Evolutionary conservation across 441 rosid genomes (phyloP), one percentile per base, ranked within the genome.

Genomic region (Populus hybrid): DNA sequence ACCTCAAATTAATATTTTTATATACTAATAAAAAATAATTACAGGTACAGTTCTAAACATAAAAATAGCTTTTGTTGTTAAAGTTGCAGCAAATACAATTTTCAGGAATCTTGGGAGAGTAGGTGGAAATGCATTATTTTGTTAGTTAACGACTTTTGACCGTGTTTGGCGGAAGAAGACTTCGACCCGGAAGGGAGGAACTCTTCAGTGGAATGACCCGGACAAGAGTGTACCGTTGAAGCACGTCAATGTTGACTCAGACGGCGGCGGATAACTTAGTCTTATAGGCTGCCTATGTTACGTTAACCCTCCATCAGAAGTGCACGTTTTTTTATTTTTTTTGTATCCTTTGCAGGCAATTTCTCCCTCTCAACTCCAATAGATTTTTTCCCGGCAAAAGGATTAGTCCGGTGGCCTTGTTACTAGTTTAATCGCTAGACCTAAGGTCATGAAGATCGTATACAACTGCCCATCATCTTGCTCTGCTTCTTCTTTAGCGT

Each of bases 401-500:
- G 57, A 46, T 4, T 14, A 4, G 5, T 46, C 50, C 50, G 5
- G 6, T 5, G 20, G 16, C 57, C 57, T 46, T 46, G 57, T 46
- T 46, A 46, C 1, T 11, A 11, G 50, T 46, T 14, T 46, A 5
- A 46, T 46, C 18, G 57, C 57, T 1, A 46, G 57, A 46, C 20
- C 4, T 46, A 14, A 46, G 20, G 6, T 46, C 20, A 46, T 46
- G 57, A 46, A 14, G 57, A 46, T 46, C 57, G 57, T 11, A 14
- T 3, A 14, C 57, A 5, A 46, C 18, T 4, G 6, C 57, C 57
- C 57, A 46, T 46, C 57, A 42, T 75, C 38, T 59, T 73, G 77
- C 72, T 70, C 75, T 77, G 65, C 67, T 42, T 74, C 78, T 24
- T 38, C 59, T 64, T 11, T 75, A 14, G 67, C 68, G 53, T 46